Evolutionary conservation across 106 monocot species (phyloP).

Genomic region (Allium cepa): DNA sequence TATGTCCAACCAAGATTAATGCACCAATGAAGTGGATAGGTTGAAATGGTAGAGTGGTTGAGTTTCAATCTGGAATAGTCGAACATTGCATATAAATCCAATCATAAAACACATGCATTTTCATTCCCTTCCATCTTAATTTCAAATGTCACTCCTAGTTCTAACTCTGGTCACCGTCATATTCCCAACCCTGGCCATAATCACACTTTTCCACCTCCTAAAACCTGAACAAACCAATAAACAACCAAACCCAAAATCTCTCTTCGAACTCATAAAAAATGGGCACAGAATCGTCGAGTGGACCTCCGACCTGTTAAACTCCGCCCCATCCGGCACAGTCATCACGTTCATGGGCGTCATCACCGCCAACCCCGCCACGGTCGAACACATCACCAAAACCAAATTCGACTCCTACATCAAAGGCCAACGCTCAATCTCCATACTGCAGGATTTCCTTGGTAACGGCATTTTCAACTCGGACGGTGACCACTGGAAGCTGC

Average conservation of each 20-base stretch:
- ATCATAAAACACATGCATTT: too few species aligned
- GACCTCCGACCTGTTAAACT: background rate
- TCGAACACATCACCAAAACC: conserved; percentile 7
- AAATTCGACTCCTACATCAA: background rate
- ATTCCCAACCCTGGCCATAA: too few species aligned
- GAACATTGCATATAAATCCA: too few species aligned
- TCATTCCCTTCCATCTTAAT: too few species aligned
- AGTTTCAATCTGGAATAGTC: too few species aligned
- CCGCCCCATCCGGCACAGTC: background rate
- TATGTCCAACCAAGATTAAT: too few species aligned
- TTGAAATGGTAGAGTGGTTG: too few species aligned
- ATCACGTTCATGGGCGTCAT: background rate
- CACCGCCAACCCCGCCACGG: conserved; percentile 1
- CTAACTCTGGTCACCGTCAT: too few species aligned
- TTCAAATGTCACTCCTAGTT: too few species aligned
- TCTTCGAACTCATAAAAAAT: conserved; percentile 3
- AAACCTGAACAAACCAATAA: too few species aligned
- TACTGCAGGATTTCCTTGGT: conserved; percentile 18
- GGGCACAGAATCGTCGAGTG: background rate
- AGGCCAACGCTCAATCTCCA: background rate
- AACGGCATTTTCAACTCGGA: conserved; percentile 28
- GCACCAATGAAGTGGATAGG: too few species aligned
- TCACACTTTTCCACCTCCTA: too few species aligned
- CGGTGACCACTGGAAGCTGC: conserved; percentile 15
- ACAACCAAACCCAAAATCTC: background rate